Evolutionary conservation across 225 moss, liverwort and hornwort species (phyloP), one percentile per base, ranked within the genome.

Genomic region (Rhytidiadelphus loreus): DNA sequence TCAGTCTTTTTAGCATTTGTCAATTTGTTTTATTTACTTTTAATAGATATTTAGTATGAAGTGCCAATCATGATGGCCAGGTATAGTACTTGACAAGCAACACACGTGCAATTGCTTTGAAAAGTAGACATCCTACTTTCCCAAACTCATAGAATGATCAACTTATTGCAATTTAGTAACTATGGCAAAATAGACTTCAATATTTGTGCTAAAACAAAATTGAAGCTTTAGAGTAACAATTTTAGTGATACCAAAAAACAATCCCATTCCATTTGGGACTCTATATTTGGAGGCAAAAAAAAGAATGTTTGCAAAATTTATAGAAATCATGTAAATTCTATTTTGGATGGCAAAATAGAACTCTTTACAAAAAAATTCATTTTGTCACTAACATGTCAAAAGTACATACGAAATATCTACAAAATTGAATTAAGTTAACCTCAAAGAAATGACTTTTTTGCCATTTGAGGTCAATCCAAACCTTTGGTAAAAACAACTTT

Each of bases 1-100:
- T 29, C 18, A 2, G 0, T 16, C 29, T 29, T 72, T 44, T 26
- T 1, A 44, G 1, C 8, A 72, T 44, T 3, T 29, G 3, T 6
- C 16, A 16, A 71, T 72, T 43, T 23, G n/a, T n/a, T 41, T 7
- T 23, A 2, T 2, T 44, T 16, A 71, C 5, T 28, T 10, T 44
- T 9, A 28, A 43, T 28, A 72, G 28, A 28, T 44, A 44, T 71
- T 20, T 0, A 16, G 0, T 8, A 72, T 43, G 16, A 72, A 28
- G 9, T 16, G 8, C 0, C 1, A 0, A 44, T 44, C 9, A 1
- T 43, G 9, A 43, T 71, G 16, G 28, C 0, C 0, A 0, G 5
- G 0, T 41, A 29, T 73, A 0, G 3, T 70, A 41, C 8, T 11
- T 22, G 25, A n/a, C 9, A 30, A 46, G 29, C 29, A 73, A 46